Evolutionary conservation across 805 yeast genomes (phyloP).

Genomic region (Saccharomycopsis sp.): DNA sequence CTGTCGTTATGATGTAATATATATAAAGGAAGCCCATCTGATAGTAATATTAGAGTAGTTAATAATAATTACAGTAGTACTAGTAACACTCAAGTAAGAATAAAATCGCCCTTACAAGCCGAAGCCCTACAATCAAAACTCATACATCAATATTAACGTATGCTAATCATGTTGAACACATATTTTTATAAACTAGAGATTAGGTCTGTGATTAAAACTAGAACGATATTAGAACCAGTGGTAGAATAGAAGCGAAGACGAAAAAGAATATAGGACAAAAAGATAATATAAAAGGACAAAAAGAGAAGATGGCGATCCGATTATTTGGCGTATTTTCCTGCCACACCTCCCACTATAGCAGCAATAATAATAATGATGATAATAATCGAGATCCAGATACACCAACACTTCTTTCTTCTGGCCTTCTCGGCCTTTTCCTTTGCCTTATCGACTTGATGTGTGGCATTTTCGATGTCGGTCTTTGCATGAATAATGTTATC

Average conservation of each 20-base stretch:
- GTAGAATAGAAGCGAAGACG: background rate
- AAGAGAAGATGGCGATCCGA: background rate
- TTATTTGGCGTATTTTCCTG: background rate
- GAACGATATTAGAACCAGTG: background rate
- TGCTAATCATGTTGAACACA: no score
- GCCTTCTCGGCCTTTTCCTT: constrained; percentile 82
- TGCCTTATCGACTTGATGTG: constrained; percentile 88
- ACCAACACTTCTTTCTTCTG: constrained; percentile 84
- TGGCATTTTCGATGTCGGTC: constrained; percentile 87
- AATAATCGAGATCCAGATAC: constrained; percentile 54
- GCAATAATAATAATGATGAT: constrained; percentile 59
- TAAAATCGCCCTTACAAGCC: no score
- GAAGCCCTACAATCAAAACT: no score
- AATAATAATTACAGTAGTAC: no score
- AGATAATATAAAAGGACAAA: background rate
- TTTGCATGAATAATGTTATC: constrained; percentile 79
- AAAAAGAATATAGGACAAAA: background rate
- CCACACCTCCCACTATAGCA: constrained; percentile 45
- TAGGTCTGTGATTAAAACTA: background rate
- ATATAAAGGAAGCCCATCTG: no score
- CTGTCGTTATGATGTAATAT: no score
- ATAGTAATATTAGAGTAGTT: no score
- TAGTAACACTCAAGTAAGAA: no score
- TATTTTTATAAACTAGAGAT: no score
- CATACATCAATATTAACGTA: no score